These are phyloP conservation scores for Claviceps sp. DNA, from an alignment of 2,329 filamentous ascomycete species.

Conservation along the genomic window DNA sequence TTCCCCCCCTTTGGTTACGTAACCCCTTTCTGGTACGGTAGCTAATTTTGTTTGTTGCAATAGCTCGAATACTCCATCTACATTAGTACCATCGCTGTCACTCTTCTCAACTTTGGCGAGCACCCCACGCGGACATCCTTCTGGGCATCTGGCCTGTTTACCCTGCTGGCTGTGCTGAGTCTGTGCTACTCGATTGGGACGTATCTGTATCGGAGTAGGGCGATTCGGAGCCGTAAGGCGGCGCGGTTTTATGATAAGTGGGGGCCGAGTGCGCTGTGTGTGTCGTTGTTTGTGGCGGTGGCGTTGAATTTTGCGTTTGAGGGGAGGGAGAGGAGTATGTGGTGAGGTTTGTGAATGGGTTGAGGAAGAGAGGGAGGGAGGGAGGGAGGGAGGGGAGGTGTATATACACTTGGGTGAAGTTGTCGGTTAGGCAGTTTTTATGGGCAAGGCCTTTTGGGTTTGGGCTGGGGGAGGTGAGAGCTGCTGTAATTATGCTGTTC, in stretches of 20 bases:
- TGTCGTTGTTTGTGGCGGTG: conserved; percentile 60
- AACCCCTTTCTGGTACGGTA: no score
- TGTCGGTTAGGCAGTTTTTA: no score
- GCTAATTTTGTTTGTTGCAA: conserved; percentile 5
- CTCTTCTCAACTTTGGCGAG: conserved; percentile 66
- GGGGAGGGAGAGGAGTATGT: conserved; percentile 45
- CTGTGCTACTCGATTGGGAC: conserved; percentile 74
- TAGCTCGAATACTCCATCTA: conserved; percentile 94
- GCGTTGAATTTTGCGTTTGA: conserved; percentile 70
- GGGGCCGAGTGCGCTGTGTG: conserved; percentile 68
- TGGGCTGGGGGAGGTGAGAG: no score
- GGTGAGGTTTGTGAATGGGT: conserved; percentile 23
- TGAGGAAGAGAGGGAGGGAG: neutral
- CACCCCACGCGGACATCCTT: conserved; percentile 47
- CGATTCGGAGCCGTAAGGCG: conserved; percentile 71
- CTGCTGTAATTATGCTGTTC: no score
- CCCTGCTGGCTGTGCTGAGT: conserved; percentile 60
- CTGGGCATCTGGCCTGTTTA: conserved; percentile 64
- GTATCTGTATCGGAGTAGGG: conserved; percentile 77
- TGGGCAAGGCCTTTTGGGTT: no score
- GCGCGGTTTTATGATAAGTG: conserved; percentile 84
- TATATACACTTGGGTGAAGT: no score
- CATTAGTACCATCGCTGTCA: conserved; percentile 74
- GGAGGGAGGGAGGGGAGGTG: neutral
- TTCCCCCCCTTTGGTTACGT: no score